Percentiles rank a stretch among this genome's conserved stretches.
These are phyloP conservation scores for Trifolium subterraneum DNA, from an alignment of 306 rosid genomes.

Conservation along the genomic window DNA sequence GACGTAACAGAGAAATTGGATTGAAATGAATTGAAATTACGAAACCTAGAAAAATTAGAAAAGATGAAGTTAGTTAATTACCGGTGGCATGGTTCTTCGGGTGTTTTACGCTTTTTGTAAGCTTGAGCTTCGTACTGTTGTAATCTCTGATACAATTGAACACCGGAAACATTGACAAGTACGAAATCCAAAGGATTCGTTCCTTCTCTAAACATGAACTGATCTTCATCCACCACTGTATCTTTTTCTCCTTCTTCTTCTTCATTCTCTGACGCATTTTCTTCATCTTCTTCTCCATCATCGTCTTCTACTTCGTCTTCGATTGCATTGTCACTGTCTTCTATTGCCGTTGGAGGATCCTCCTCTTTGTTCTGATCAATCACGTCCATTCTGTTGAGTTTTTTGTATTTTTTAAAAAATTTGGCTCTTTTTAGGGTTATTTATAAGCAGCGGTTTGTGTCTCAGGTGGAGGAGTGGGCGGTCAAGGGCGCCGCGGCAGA, in stretches of 20 bases:
- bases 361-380: neutral
- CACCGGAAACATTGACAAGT: slow-evolving; percentile 52
- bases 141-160: slow-evolving; percentile 62
- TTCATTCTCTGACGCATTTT: slow-evolving; percentile 41
- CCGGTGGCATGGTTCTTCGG: slow-evolving; percentile 4
- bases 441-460: too few relatives aligned
- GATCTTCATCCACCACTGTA: slow-evolving; percentile 54
- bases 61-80: neutral
- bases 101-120: slow-evolving; percentile 66
- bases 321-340: neutral
- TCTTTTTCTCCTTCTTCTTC: slow-evolving; percentile 37
- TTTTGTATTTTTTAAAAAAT: too few relatives aligned
- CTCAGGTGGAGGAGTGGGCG: too few relatives aligned
- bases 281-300: slow-evolving; percentile 21
- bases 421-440: too few relatives aligned
- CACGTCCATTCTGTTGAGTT: too few relatives aligned
- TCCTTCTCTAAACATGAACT: slow-evolving; percentile 68
- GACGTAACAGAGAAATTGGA: too few relatives aligned
- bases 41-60: neutral
- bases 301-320: neutral
- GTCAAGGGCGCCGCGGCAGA: too few relatives aligned
- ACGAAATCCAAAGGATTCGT: slow-evolving; percentile 70
- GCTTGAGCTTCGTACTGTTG: slow-evolving; percentile 78
- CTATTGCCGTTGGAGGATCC: slow-evolving; percentile 29
- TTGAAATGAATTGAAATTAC: neutral